These are phyloP conservation scores for Thielaviopsis ethacetica DNA, from an alignment of 2,329 filamentous ascomycete genomes.

Conservation along the genomic window DNA sequence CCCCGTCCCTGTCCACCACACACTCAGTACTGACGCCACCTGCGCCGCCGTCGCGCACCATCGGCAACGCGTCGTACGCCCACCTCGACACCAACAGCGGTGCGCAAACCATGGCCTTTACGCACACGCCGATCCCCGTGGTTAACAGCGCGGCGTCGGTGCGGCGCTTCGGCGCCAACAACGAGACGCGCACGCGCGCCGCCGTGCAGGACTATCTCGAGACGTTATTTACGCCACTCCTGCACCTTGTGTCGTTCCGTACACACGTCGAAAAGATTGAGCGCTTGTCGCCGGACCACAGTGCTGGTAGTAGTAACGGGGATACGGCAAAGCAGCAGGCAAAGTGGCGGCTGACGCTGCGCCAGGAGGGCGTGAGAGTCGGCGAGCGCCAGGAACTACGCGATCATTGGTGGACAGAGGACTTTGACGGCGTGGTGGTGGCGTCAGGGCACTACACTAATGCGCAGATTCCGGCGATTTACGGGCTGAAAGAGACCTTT, in stretches of 20 bases:
- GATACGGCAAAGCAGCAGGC: neutral
- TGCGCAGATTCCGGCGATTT: constrained; percentile 23
- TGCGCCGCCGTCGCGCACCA: neutral
- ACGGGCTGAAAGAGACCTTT: constrained; percentile 23
- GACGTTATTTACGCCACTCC: neutral
- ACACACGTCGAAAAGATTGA: constrained; percentile 4
- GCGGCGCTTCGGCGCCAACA: neutral
- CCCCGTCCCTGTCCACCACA: neutral
- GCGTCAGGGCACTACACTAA: constrained; percentile 25
- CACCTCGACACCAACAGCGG: constrained; percentile 44
- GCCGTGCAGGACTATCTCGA: constrained; percentile 1
- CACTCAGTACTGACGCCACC: neutral
- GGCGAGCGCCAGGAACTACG: constrained; percentile 13
- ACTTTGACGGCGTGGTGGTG: constrained; percentile 25
- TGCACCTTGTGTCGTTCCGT: neutral
- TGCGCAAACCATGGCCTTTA: constrained; percentile 37
- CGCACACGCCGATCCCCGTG: constrained; percentile 31
- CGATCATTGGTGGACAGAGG: constrained; percentile 24
- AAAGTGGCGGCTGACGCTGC: constrained; percentile 32
- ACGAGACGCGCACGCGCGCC: neutral
- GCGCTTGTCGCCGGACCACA: neutral
- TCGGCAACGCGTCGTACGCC: constrained; percentile 29
- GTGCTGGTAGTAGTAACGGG: neutral
- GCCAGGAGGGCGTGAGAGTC: constrained; percentile 20
- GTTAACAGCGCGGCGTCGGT: constrained; percentile 13